A percentile compares a stretch with the other conserved stretches of the same genome.
phyloP scores from a whole-genome alignment of 371 early-diverging fungal species.

The Coemansia sp. region DNA sequence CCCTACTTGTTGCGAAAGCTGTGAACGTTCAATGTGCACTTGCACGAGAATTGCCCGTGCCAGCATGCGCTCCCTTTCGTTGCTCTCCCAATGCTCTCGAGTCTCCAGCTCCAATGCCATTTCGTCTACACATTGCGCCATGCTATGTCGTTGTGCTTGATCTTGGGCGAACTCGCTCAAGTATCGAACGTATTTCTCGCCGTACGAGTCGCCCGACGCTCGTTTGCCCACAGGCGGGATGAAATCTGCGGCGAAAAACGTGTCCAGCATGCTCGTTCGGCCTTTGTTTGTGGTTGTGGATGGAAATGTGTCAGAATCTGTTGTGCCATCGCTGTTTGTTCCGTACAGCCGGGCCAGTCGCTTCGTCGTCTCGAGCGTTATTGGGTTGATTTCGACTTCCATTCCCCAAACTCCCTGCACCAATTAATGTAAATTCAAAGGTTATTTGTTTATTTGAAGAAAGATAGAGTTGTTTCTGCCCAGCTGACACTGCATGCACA shows the following conservation, averaged over 20 bases:
- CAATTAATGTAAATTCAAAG: too few relatives aligned
- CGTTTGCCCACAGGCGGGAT: slow-evolving; percentile 7
- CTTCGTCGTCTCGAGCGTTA: slow-evolving; percentile 39
- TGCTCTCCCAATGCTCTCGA: slow-evolving; percentile 12
- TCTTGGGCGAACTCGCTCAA: slow-evolving; percentile 22
- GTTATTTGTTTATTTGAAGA: too few relatives aligned
- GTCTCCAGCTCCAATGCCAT: slow-evolving; percentile 9
- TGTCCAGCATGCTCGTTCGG: slow-evolving; percentile 16
- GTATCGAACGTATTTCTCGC: slow-evolving; percentile 36
- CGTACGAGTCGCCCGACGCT: slow-evolving; percentile 31
- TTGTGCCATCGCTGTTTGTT: not conserved
- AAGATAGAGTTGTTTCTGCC: too few relatives aligned
- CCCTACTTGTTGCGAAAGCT: not conserved
- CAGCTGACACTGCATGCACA: too few relatives aligned
- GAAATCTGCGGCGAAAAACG: slow-evolving; percentile 47
- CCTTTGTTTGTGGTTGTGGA: not conserved
- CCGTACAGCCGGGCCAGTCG: slow-evolving; percentile 35
- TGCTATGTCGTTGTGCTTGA: not conserved
- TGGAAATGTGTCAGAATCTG: not conserved
- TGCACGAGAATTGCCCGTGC: slow-evolving; percentile 32
- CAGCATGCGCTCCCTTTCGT: slow-evolving; percentile 27
- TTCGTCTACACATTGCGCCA: not conserved
- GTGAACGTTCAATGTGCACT: slow-evolving; percentile 12
- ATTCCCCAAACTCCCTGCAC: not conserved
- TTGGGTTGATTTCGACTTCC: slow-evolving; percentile 45